Evolutionary conservation across 306 rosid species (phyloP), one percentile per base, ranked within the genome.

Genomic region (Ceratonia siliqua): DNA sequence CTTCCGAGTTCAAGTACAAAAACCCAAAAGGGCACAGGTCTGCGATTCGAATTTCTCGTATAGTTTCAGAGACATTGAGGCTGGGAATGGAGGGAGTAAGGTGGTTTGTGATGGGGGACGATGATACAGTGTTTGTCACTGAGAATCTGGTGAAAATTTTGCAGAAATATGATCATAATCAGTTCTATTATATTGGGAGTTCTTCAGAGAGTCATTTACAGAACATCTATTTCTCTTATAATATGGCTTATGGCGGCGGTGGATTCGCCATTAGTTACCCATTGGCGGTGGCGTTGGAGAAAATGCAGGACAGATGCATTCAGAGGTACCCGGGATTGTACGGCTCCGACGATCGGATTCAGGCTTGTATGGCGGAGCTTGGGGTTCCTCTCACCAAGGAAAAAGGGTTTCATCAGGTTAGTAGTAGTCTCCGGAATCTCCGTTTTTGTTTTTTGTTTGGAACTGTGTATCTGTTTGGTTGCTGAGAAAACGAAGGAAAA

Each of bases 21-120:
- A 68, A 87, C 75, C 73, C 78, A 4, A 68, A 61, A 28, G 92
- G 98, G 1, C 85, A 85, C 55, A 70, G 75, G 6, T 88, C 94
- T 0, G 96, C 91, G 1, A 85, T 92, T 5, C 56, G 96, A 18
- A 90, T 90, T 33, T 92, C 94, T 1, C 66, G 94, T 9, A 87
- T 91, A 24, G 86, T 91, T 0, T 87, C 97, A 0, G 97, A 91
- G 64, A 84, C 87, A 1, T 45, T 86, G 14, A 52, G 89, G 72
- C 62, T 81, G 0, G 89, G 87, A 3, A 58, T 86, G 83, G 28
- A 82, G 53, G 70, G 52, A 38, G 92, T 85, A 54, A 81, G 97
- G 73, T 91, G 95, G 97, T 81, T 91, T 27, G 95, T 91, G 46
- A 83, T 87, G 91, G 97, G 95, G 2, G 97, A 91, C 56, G 95